Base-by-base conservation (phyloP, 2,329 filamentous ascomycete species). In the Venturia effusa region DNA sequence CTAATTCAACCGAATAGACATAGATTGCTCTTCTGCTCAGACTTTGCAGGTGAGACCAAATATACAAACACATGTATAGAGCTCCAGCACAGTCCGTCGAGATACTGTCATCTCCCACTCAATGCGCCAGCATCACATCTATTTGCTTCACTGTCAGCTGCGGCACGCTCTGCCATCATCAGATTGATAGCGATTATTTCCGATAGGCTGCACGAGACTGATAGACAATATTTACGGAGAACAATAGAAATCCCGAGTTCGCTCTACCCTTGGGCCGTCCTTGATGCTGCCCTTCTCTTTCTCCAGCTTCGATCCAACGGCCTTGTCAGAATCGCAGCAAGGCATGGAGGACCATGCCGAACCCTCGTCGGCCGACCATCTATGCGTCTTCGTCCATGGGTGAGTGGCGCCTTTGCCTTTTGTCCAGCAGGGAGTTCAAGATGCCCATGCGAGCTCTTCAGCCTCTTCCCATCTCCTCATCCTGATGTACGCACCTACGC, bases 371-470 rank as follows among this genome's bases (percentile, higher is more conserved):
- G 61, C 61, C 19, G 51, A 63, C 34, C 61, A 63, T 63, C 34
- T 63, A 10, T 45, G 41, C n/a, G 61, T 63, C 32, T 48, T 63
- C 19, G 51, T 63, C 11, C 61, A 63, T 41, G 61, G 61, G 61
- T 63, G 34, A 51, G 61, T 63, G 59, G n/a, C 30, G 17, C 51
- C 13, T 34, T 15, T 57, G 27, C 30, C 19, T 34, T 45, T 57
- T 13, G 5, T 17, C 51, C 27, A 34, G 24, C 27, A 32, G 27
- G 15, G 51, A 34, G 4, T 15, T 32, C 10, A 13, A 6, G 27
- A 27, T 54, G 48, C 24, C 11, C 48, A 55, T 15, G 51, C 51
- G 51, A 55, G 15, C 19, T 34, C 51, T 19, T 8, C 6, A n/a
- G 7, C 27, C 48, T 15, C 17, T 6, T 3, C 22, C 48, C 24